Base-by-base conservation (phyloP, 345 rosid species). In the Dimocarpus longan region DNA sequence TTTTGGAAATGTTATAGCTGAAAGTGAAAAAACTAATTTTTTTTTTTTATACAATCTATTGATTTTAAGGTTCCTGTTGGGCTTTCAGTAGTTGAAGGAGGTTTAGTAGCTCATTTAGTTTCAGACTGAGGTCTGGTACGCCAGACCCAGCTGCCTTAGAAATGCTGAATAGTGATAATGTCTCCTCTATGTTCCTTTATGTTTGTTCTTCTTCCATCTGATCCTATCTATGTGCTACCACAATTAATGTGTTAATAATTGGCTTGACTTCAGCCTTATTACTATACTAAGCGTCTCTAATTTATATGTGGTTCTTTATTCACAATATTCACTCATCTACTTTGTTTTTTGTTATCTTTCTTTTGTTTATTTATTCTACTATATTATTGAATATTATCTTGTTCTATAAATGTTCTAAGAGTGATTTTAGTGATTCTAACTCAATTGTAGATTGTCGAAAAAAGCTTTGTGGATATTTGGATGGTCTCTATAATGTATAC, bases 391-490 rank as follows among this genome's bases (percentile, higher is more conserved):
- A 24, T 42, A 39, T 50, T 54, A 22, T 60, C 77, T n/a, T 56
- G 10, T 48, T 75, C 12, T 50, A 3, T 66, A 42, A 22, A 28
- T 59, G 54, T 64, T 63, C 42, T 56, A 39, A 28, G 26, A 21
- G 60, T 68, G 43, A 72, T 68, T 54, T 28, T 54, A 37, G 4
- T 69, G 60, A 71, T 88, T 79, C 72, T 44, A 77, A 32, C 52
- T 71, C 78, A 24, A 74, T 46, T 88, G 77, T 84, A 94, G 99
- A 94, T 90, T 97, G 99, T 76, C 91, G 97, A 44, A 93, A 89
- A 80, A 92, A 93, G 87, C 93, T 97, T 50, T 91, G 92, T 80
- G 93, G 90, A 74, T 90, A 90, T 86, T 87, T 92, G 81, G 93
- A 93, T 43, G 93, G 90, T 75, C 93, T 97, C 73, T 94, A 92